Percentiles rank a stretch among this genome's conserved stretches.
phyloP scores from a whole-genome alignment of 345 rosid species.

The Melaleuca quinquenervia region DNA sequence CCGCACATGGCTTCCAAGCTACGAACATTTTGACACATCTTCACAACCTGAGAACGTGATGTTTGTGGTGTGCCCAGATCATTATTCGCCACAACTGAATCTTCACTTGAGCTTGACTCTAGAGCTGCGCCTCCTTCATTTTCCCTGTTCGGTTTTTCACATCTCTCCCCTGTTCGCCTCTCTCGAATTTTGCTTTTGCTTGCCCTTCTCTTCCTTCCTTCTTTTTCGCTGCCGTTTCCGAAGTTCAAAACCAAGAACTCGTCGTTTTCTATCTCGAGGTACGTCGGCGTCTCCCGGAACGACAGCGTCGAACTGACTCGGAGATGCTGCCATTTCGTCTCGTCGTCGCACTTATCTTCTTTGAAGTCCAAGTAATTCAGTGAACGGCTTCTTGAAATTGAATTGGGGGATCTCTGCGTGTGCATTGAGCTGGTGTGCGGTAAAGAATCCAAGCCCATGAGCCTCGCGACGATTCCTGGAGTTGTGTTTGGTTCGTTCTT shows the following conservation, averaged over 20 bases:
- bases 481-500: background rate
- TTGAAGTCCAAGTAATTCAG: constrained; percentile 26
- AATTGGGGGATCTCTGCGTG: background rate
- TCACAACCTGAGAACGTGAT: background rate
- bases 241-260: constrained; percentile 57
- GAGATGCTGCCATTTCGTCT: constrained; percentile 11
- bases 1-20: constrained; percentile 30
- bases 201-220: constrained; percentile 16
- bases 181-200: constrained; percentile 13
- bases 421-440: constrained; percentile 1
- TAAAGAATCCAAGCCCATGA: constrained; percentile 65
- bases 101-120: background rate
- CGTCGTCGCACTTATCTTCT: constrained; percentile 4
- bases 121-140: background rate
- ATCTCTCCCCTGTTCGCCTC: background rate
- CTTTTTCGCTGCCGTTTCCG: constrained; percentile 22
- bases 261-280: constrained; percentile 55
- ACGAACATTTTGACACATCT: background rate
- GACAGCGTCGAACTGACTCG: constrained; percentile 28
- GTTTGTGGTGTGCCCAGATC: background rate
- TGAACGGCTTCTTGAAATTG: constrained; percentile 37
- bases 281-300: constrained; percentile 22
- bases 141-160: constrained; percentile 1
- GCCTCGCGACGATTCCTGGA: constrained; percentile 67
- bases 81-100: background rate